Evolutionary conservation across 208 protist genomes (phyloP), one percentile per base, ranked within the genome.

Genomic region (Leishmania aethiopica): DNA sequence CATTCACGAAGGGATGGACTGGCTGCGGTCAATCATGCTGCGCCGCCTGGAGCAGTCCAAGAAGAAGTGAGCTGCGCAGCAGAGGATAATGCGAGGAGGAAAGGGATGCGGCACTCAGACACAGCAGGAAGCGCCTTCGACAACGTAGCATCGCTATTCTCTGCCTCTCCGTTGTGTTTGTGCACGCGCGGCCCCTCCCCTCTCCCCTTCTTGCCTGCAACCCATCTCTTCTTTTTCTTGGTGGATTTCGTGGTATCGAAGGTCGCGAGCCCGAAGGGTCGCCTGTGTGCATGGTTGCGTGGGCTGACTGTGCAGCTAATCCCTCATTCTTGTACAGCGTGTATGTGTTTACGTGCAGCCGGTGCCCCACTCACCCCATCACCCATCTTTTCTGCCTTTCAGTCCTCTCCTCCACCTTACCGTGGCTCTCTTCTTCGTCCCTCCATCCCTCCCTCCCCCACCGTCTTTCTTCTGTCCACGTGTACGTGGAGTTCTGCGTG

Each of bases 1-100:
- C 10, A 84, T 97, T 19, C 75, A 84, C 17, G 92, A 94, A 19
- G 95, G 93, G 25, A 91, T 98, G 72, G 75, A 87, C 55, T 98
- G 95, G 94, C 78, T 98, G 35, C 86, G 91, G 75, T 72, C 82
- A 15, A 55, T 70, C 11, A 89, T 95, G 87, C 66, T 93, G 47
- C 77, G 84, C 11, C 85, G 90, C 60, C 67, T 81, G 4, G 84
- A 85, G 45, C 75, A 84, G n/a, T 45, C 75, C 13, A 86, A 81
- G 60, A 89, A 91, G 82, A 83, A 84, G 76, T 89, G 73, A 77
- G 22, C 47, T n/a, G 19, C 32, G n/a, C 47, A 28, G 10, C 37
- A 82, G 57, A 75, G 77, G 67, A 37, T 47, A 75, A 35, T 45
- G 47, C 0, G 62, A 32, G 70, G 32, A 53, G 59, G 22, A 72